phyloP scores from a whole-genome alignment of 768 basidiomycete genomes.

The Leucocoprinus leucothites region DNA sequence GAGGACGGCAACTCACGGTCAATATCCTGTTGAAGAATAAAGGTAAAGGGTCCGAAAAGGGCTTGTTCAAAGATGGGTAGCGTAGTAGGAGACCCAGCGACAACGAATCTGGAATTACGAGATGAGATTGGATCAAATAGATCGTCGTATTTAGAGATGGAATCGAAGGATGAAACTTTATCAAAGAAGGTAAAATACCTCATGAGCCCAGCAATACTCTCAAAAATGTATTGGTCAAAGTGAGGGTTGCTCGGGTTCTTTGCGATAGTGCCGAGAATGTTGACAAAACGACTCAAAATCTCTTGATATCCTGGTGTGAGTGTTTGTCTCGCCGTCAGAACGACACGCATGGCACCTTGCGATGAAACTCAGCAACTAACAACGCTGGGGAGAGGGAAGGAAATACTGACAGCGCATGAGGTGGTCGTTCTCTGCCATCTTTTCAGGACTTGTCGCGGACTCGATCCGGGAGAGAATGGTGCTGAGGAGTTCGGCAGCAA shows the following conservation, averaged over 20 bases:
- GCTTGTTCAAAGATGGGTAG: slow-evolving; percentile 74
- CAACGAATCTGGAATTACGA: slow-evolving; percentile 61
- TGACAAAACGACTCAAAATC: slow-evolving; percentile 70
- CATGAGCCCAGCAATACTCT: slow-evolving; percentile 92
- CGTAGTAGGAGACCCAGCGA: slow-evolving; percentile 62
- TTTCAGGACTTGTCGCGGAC: slow-evolving; percentile 75
- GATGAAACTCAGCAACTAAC: not conserved
- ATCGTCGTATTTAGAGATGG: too few species aligned
- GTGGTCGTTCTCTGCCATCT: slow-evolving; percentile 96
- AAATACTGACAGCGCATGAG: slow-evolving; percentile 88
- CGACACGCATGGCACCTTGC: slow-evolving; percentile 90
- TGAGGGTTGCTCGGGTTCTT: slow-evolving; percentile 97
- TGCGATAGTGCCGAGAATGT: slow-evolving; percentile 82
- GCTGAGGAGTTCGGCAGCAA: slow-evolving; percentile 69
- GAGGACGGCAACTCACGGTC: slow-evolving; percentile 56
- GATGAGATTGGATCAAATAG: too few species aligned
- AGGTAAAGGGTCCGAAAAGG: slow-evolving; percentile 83
- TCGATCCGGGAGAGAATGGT: slow-evolving; percentile 81
- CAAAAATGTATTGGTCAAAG: slow-evolving; percentile 97
- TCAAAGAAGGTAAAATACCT: slow-evolving; percentile 42
- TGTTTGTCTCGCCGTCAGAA: slow-evolving; percentile 82
- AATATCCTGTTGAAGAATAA: slow-evolving; percentile 89
- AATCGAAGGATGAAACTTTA: not conserved
- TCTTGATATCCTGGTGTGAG: slow-evolving; percentile 66
- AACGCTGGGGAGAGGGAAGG: slow-evolving; percentile 10